phyloP scores from a whole-genome alignment of 257 asterid species.

The Cruciata laevipes region DNA sequence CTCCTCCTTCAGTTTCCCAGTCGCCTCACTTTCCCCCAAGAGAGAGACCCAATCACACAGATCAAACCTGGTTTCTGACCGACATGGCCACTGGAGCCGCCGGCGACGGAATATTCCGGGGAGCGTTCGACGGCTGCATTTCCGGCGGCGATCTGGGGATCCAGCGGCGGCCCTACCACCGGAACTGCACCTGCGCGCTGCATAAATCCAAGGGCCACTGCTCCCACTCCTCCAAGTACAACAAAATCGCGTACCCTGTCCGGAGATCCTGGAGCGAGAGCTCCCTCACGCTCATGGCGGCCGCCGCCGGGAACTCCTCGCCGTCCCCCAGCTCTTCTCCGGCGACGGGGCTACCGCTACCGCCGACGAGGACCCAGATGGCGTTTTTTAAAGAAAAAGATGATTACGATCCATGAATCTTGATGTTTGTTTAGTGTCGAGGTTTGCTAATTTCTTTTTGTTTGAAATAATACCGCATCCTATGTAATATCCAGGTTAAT shows the following conservation, averaged over 20 bases:
- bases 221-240: slow-evolving; percentile 29
- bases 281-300: slow-evolving; percentile 30
- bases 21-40: background rate
- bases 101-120: slow-evolving; percentile 48
- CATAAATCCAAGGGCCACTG: slow-evolving; percentile 45
- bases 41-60: background rate
- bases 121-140: slow-evolving; percentile 47
- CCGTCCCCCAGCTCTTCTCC: slow-evolving; percentile 42
- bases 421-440: slow-evolving; percentile 1
- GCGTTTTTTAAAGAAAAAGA: slow-evolving; percentile 25
- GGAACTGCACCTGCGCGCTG: slow-evolving; percentile 59
- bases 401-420: slow-evolving; percentile 9
- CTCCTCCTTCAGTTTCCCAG: background rate
- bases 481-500: background rate
- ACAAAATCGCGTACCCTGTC: slow-evolving; percentile 41
- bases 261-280: slow-evolving; percentile 65
- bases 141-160: slow-evolving; percentile 44
- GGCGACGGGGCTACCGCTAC: slow-evolving; percentile 14
- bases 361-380: slow-evolving; percentile 36
- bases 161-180: slow-evolving; percentile 65
- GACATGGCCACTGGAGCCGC: slow-evolving; percentile 56
- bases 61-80: background rate
- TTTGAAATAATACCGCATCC: slow-evolving; percentile 9
- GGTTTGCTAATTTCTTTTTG: background rate
- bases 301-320: slow-evolving; percentile 8